Conservation (phyloP, 306 rosid species). For the Myrica gale region DNA sequence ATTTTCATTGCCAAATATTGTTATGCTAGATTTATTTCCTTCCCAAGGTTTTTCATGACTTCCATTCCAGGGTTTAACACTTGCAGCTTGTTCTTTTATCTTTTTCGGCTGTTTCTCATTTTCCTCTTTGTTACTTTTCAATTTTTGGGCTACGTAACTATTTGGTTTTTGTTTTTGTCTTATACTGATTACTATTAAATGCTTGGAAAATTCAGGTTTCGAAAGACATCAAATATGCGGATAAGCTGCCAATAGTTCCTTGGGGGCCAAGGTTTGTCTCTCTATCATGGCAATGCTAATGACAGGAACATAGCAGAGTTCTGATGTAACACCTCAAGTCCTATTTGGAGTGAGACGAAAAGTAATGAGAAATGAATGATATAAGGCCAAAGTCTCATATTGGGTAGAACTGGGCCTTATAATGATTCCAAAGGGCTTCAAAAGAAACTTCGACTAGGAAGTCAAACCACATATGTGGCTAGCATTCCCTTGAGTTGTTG, state of each 20-base stretch:
- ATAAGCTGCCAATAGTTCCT: slow-evolving; percentile 90
- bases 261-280: slow-evolving; percentile 95
- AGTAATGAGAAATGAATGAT: too few species aligned
- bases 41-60: not conserved
- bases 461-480: too few species aligned
- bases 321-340: not conserved
- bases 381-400: too few species aligned
- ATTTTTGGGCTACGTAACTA: slow-evolving; percentile 2
- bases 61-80: not conserved
- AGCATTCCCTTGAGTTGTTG: too few species aligned
- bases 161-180: slow-evolving; percentile 4
- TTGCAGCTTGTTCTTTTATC: not conserved
- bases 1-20: not conserved
- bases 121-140: not conserved
- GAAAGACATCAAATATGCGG: slow-evolving; percentile 93
- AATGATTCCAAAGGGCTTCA: too few species aligned
- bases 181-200: slow-evolving; percentile 20
- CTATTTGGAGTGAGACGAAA: too few species aligned
- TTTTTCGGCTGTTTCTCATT: not conserved
- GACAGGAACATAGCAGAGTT: not conserved
- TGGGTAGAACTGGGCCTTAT: too few species aligned
- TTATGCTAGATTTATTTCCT: not conserved
- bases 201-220: slow-evolving; percentile 62
- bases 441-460: too few species aligned
- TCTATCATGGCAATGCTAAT: slow-evolving; percentile 22